phyloP scores from a whole-genome alignment of 192 early-diverging fungal species.

The Backusella sp. region DNA sequence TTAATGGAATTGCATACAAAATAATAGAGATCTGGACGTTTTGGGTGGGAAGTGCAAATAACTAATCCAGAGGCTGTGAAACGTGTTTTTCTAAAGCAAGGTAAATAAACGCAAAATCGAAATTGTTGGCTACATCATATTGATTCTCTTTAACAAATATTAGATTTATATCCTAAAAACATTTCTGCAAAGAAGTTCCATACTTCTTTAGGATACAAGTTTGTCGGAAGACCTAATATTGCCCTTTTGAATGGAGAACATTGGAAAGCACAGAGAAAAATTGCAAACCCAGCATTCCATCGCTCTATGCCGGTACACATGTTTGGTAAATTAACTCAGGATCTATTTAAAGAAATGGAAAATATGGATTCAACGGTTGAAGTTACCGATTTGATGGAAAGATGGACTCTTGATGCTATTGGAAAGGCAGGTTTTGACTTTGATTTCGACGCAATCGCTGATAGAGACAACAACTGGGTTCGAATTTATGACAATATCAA shows the following conservation, averaged over 20 bases:
- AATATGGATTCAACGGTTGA: not conserved
- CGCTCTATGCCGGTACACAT: conserved; percentile 28
- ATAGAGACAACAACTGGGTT: not conserved
- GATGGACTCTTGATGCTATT: not conserved
- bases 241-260: not conserved
- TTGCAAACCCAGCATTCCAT: conserved; percentile 31
- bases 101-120: not conserved
- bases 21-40: not conserved
- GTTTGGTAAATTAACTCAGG: conserved; percentile 23
- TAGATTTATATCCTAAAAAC: not conserved
- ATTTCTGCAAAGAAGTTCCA: not conserved
- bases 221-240: not conserved
- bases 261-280: not conserved
- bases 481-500: not conserved
- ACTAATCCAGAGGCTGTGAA: not conserved
- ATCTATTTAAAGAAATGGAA: conserved; percentile 18
- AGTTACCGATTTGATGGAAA: not conserved
- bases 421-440: not conserved
- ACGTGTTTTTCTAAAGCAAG: not conserved
- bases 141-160: not conserved
- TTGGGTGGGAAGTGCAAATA: not conserved
- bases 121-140: not conserved
- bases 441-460: not conserved
- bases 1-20: not conserved
- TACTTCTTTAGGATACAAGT: not conserved